Conservation (phyloP, 352 stramenopile species). For the Globisporangium sylvaticum region DNA sequence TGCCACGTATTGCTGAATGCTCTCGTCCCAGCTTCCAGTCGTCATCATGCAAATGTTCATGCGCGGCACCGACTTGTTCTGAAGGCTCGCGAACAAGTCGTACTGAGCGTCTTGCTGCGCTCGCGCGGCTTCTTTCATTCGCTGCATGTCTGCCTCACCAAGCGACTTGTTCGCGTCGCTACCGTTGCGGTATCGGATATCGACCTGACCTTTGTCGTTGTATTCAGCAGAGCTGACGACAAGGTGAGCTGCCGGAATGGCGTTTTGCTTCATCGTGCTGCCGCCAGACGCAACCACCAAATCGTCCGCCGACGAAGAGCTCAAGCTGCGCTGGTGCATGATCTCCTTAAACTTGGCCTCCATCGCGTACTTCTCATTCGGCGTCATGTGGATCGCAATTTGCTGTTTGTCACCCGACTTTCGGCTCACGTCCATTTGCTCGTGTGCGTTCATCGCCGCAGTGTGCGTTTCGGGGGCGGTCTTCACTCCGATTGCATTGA, state of each 20-base stretch:
- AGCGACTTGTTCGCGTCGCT: conserved; percentile 25
- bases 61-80: conserved; percentile 27
- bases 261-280: not conserved
- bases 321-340: conserved; percentile 28
- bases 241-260: not conserved
- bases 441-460: conserved; percentile 45
- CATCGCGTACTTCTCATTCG: conserved; percentile 35
- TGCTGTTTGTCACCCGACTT: conserved; percentile 26
- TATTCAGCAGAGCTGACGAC: conserved; percentile 23
- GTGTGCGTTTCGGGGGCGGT: conserved; percentile 41
- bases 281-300: not conserved
- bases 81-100: conserved; percentile 20
- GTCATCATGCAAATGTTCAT: conserved; percentile 76
- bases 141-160: conserved; percentile 20
- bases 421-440: conserved; percentile 29
- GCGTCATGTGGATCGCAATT: conserved; percentile 39
- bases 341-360: conserved; percentile 36
- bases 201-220: conserved; percentile 28
- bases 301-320: not conserved
- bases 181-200: conserved; percentile 28
- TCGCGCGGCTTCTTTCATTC: conserved; percentile 20
- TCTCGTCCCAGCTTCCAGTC: conserved; percentile 67
- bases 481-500: conserved; percentile 36
- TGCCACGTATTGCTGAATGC: conserved; percentile 65
- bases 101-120: conserved; percentile 25